These are phyloP conservation scores for Ogataea methylovora DNA, from an alignment of 805 yeast genomes.

Conservation along the genomic window DNA sequence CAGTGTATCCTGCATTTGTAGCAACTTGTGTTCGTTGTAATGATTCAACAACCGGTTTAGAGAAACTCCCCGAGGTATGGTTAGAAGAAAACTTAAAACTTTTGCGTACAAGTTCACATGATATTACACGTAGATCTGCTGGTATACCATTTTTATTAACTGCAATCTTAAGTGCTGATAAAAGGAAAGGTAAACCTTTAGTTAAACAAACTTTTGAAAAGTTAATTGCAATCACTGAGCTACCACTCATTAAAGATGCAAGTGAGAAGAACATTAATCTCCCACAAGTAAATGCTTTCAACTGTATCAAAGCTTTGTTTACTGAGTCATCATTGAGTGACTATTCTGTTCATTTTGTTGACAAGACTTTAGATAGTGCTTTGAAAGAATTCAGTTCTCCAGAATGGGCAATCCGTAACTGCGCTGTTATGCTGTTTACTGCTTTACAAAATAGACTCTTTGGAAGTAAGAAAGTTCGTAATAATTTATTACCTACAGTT, in stretches of 20 bases:
- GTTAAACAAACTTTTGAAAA: slow-evolving; percentile 42
- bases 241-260: slow-evolving; percentile 27
- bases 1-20: slow-evolving; percentile 76
- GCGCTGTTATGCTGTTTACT: slow-evolving; percentile 89
- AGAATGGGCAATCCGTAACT: slow-evolving; percentile 83
- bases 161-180: slow-evolving; percentile 54
- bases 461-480: slow-evolving; percentile 44
- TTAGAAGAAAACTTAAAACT: slow-evolving; percentile 41
- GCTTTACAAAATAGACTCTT: slow-evolving; percentile 76
- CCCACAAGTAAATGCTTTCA: slow-evolving; percentile 92
- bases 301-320: slow-evolving; percentile 70
- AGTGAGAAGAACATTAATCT: slow-evolving; percentile 55
- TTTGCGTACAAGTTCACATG: slow-evolving; percentile 52
- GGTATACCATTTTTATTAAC: slow-evolving; percentile 80
- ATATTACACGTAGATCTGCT: slow-evolving; percentile 84
- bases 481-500: slow-evolving; percentile 27
- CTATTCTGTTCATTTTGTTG: slow-evolving; percentile 42
- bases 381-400: slow-evolving; percentile 55
- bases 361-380: slow-evolving; percentile 52
- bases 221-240: slow-evolving; percentile 47
- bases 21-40: slow-evolving; percentile 56
- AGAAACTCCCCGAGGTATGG: slow-evolving; percentile 48
- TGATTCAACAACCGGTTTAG: slow-evolving; percentile 17
- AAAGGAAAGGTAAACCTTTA: slow-evolving; percentile 23
- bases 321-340: slow-evolving; percentile 61